These are phyloP conservation scores for Primulina eburnea DNA, from an alignment of 257 asterid species.

Conservation along the genomic window DNA sequence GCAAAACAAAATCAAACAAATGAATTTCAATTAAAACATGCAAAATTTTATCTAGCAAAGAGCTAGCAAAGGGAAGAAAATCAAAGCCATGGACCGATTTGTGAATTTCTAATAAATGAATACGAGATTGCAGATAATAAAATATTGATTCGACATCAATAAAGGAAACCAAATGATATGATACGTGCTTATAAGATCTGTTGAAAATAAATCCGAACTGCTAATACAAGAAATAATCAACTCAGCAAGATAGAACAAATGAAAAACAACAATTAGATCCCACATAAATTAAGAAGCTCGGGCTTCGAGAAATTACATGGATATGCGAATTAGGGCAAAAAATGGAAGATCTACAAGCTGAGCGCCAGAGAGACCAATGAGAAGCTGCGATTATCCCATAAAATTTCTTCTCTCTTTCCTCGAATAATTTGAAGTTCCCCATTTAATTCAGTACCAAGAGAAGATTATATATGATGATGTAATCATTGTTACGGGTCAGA, in stretches of 20 bases:
- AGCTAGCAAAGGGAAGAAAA: slow-evolving; percentile 29
- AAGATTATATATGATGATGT: not conserved
- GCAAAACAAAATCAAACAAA: slow-evolving; percentile 25
- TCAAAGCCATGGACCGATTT: slow-evolving; percentile 35
- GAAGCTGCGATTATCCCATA: slow-evolving; percentile 17
- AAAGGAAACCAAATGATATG: not conserved
- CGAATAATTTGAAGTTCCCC: not conserved
- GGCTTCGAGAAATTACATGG: slow-evolving; percentile 35
- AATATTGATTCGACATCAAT: not conserved
- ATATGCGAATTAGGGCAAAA: slow-evolving; percentile 20
- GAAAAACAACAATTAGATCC: not conserved
- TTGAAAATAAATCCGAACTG: slow-evolving; percentile 16
- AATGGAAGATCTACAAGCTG: not conserved
- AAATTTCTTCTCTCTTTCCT: not conserved
- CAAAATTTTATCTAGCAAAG: slow-evolving; percentile 24
- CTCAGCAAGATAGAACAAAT: not conserved
- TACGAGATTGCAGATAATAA: slow-evolving; percentile 21
- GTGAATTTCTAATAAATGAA: slow-evolving; percentile 13
- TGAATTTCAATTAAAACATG: slow-evolving; percentile 10
- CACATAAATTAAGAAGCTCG: slow-evolving; percentile 24
- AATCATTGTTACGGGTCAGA: no score
- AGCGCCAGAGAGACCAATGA: slow-evolving; percentile 18
- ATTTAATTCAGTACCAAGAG: not conserved
- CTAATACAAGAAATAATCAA: not conserved
- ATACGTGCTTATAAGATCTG: slow-evolving; percentile 29